Conservation (phyloP, 495 filamentous ascomycete genomes). For the Glutinoglossum americanum region DNA sequence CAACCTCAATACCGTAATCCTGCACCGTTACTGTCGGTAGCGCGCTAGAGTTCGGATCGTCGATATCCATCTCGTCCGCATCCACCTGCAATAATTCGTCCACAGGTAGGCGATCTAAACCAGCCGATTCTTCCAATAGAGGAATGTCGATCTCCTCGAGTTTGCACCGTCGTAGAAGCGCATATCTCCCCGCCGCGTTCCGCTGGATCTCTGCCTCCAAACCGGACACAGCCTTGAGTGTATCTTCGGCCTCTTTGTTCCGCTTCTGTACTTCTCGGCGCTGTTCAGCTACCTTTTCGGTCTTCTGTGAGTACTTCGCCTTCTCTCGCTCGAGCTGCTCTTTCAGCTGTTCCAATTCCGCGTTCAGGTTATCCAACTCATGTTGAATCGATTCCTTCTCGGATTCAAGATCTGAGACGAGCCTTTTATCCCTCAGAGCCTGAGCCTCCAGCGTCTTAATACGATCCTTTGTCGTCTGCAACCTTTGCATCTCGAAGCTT, state of each 20-base stretch:
- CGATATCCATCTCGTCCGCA: constrained; percentile 73
- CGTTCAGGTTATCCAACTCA: constrained; percentile 45
- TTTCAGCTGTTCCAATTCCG: constrained; percentile 54
- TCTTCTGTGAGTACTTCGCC: constrained; percentile 39
- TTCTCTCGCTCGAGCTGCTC: constrained; percentile 48
- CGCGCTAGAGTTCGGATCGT: constrained; percentile 26
- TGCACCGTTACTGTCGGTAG: constrained; percentile 31
- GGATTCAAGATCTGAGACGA: constrained; percentile 44
- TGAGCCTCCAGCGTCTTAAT: constrained; percentile 43
- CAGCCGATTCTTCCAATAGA: constrained; percentile 45
- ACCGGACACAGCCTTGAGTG: constrained; percentile 49
- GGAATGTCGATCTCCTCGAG: constrained; percentile 83
- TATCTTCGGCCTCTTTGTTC: constrained; percentile 58
- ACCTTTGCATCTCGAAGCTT: constrained; percentile 50
- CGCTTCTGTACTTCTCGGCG: constrained; percentile 68
- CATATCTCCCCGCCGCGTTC: constrained; percentile 61
- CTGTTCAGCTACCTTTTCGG: constrained; percentile 58
- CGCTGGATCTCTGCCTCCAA: constrained; percentile 69
- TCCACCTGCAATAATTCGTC: constrained; percentile 48
- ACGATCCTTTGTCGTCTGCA: constrained; percentile 44
- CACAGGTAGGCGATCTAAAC: constrained; percentile 66
- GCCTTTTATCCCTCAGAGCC: constrained; percentile 36
- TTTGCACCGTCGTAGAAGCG: constrained; percentile 69
- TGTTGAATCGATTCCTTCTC: constrained; percentile 57
- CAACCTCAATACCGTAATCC: constrained; percentile 81